Evolutionary conservation across 208 protist species (phyloP), one percentile per base, ranked within the genome.

Genomic region (Trypanosoma avium): DNA sequence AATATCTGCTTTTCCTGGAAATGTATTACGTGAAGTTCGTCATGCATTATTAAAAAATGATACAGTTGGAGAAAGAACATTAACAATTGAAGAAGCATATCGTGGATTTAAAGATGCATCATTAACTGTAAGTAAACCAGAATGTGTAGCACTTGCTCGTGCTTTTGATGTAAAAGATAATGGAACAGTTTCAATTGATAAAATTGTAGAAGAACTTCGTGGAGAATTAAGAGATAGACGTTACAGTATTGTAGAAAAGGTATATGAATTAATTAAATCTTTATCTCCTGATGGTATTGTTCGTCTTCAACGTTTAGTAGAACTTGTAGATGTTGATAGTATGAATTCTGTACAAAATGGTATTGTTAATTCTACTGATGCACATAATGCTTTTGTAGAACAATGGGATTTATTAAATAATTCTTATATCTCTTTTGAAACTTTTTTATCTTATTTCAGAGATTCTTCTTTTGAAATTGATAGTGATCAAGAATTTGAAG

Each of bases 401-500:
- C 79, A 89, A 61, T 94, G 86, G 91, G 88, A 88, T 45, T 63
- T 70, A 17, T 58, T 54, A 1, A 35, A 33, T 7, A 64, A 77
- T 19, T 45, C 70, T 21, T 79, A 87, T 66, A 82, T 96, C 54
- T 75, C 67, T 22, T 62, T 55, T 46, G 69, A 77, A 0, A 68
- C 53, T 30, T 97, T 97, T 46, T 35, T 78, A 30, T 66, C 56
- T 13, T 94, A 74, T 67, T 97, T 94, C 61, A 77, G 66, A 21
- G 86, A 97, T 62, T 73, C 26, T 17, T 86, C 89, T 1, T 93
- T 94, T 63, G 89, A 93, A 64, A 70, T 95, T 42, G 42, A 58
- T 3, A 67, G 65, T 24, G 92, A 97, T 59, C 70, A 85, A 54
- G 80, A 73, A 24, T 97, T 94, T 70, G 92, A 97, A 84, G 38